Conservation (phyloP, 768 basidiomycete genomes). For the Zangia roseola region DNA sequence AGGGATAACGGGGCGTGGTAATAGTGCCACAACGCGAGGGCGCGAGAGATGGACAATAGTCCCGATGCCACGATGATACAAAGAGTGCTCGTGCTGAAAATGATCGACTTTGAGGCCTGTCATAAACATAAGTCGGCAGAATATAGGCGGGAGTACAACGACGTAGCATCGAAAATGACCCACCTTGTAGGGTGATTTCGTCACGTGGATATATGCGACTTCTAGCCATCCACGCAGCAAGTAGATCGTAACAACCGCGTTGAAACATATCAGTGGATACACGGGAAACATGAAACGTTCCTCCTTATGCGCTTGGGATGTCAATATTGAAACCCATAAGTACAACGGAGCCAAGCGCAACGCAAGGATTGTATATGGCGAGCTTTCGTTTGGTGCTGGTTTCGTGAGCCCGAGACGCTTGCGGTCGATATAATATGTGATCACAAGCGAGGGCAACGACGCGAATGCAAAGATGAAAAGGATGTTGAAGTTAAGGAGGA, state of each 20-base stretch:
- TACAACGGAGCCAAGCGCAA: conserved; percentile 87
- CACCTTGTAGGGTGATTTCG: conserved; percentile 84
- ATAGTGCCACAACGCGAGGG: conserved; percentile 80
- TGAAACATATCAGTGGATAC: conserved; percentile 90
- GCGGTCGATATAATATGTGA: conserved; percentile 75
- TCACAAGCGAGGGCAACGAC: conserved; percentile 71
- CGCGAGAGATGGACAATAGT: conserved; percentile 74
- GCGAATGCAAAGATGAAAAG: conserved; percentile 76
- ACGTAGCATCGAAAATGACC: conserved; percentile 19
- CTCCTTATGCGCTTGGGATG: conserved; percentile 89
- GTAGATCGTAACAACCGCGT: conserved; percentile 87
- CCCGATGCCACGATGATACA: conserved; percentile 63
- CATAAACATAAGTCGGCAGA: neutral
- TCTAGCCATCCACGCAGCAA: conserved; percentile 88
- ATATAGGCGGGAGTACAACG: neutral
- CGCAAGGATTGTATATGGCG: conserved; percentile 74
- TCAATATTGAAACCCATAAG: conserved; percentile 83
- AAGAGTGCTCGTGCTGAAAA: conserved; percentile 78
- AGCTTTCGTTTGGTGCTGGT: conserved; percentile 58
- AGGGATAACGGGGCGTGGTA: conserved; percentile 87
- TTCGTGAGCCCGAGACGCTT: conserved; percentile 65
- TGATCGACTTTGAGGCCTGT: conserved; percentile 71
- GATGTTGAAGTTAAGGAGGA: conserved; percentile 93
- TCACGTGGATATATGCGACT: conserved; percentile 65
- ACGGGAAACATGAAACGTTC: conserved; percentile 98